These are phyloP conservation scores for Pleurotus tuoliensis DNA, from an alignment of 768 basidiomycete species.

Conservation along the genomic window DNA sequence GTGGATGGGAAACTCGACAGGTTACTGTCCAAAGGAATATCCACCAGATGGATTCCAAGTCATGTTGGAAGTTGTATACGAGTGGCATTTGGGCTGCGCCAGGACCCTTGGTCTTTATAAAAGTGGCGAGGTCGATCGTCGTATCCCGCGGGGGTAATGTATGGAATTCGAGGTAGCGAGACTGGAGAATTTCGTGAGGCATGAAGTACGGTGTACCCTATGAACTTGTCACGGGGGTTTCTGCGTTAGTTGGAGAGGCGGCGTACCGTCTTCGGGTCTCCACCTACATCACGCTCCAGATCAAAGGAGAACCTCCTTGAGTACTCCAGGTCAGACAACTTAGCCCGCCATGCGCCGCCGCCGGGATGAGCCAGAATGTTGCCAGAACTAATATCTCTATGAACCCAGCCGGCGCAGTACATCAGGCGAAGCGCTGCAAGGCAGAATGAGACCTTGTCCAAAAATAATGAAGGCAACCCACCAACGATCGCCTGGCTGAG, in stretches of 20 bases:
- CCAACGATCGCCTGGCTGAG: background rate
- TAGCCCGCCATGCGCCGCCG: background rate
- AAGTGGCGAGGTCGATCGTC: background rate
- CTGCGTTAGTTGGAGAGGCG: background rate
- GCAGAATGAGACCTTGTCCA: background rate
- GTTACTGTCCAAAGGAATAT: background rate
- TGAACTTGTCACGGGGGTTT: background rate
- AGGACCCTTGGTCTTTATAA: background rate
- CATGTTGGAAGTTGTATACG: conserved; percentile 1
- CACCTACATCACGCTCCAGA: background rate
- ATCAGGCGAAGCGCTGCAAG: background rate
- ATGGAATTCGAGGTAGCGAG: background rate
- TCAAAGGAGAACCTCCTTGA: background rate
- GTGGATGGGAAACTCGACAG: background rate
- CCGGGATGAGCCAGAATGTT: background rate
- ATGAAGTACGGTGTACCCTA: conserved; percentile 3
- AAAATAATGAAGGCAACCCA: background rate
- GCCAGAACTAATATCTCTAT: conserved; percentile 1
- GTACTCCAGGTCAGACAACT: background rate
- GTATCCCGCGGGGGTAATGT: background rate
- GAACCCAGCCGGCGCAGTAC: conserved; percentile 2
- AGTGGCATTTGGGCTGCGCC: background rate
- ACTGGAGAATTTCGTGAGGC: background rate
- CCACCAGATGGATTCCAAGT: background rate
- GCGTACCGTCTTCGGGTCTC: background rate